phyloP scores from a whole-genome alignment of 164 flowering plant genomes.

The Magnolia kwangsiensis region DNA sequence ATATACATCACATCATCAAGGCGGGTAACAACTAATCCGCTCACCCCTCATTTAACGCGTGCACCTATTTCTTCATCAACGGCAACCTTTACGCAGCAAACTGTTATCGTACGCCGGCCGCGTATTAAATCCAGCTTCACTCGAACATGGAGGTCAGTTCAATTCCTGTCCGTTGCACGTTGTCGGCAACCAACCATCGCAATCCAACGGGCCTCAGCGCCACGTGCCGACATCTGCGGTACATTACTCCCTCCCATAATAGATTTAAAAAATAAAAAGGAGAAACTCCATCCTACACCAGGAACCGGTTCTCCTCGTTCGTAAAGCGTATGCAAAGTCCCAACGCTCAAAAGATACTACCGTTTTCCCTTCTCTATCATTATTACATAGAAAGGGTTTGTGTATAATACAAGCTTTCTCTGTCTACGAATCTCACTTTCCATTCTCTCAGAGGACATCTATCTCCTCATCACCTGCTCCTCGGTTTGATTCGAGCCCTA shows the following conservation, averaged over 20 bases:
- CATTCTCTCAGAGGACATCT: not conserved
- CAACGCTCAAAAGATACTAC: not conserved
- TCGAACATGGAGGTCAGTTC: not conserved
- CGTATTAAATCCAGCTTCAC: not conserved
- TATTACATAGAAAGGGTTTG: too few relatives aligned
- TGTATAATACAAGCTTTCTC: not conserved
- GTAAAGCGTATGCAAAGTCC: not conserved
- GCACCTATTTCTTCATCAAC: not conserved
- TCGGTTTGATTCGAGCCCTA: too few relatives aligned
- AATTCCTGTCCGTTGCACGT: not conserved
- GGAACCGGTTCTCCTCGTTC: not conserved
- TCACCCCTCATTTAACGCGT: too few relatives aligned
- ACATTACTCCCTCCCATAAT: not conserved
- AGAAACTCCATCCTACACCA: not conserved
- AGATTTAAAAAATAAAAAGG: not conserved
- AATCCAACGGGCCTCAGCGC: not conserved
- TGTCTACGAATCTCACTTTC: not conserved
- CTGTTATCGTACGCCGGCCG: not conserved
- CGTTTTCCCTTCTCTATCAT: not conserved
- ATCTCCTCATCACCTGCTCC: too few relatives aligned
- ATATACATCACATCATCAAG: too few relatives aligned
- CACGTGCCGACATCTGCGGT: not conserved
- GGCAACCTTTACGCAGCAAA: not conserved
- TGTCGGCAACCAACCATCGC: not conserved
- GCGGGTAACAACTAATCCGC: too few relatives aligned